These are phyloP conservation scores for Leucosporidium yakuticum DNA, from an alignment of 768 basidiomycete species.

Conservation along the genomic window DNA sequence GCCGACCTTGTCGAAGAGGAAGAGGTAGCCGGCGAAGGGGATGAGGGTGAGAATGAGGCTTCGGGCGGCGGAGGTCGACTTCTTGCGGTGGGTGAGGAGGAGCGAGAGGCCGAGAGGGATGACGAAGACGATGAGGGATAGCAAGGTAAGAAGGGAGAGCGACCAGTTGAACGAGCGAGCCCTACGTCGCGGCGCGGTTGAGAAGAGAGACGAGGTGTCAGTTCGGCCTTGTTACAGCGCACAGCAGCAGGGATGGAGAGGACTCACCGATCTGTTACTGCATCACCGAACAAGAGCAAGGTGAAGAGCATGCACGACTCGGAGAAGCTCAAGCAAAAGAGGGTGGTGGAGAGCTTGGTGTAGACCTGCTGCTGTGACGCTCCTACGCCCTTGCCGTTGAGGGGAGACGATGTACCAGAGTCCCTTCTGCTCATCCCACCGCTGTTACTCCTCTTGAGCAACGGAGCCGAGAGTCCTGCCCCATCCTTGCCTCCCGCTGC, in stretches of 20 bases:
- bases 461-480: too few species aligned
- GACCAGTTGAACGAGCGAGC: constrained; percentile 39
- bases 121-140: constrained; percentile 37
- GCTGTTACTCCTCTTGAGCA: constrained; percentile 1
- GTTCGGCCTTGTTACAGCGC: background rate
- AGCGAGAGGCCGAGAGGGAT: constrained; percentile 38
- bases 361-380: constrained; percentile 9
- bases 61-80: constrained; percentile 18
- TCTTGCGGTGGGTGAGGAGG: constrained; percentile 33
- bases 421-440: background rate
- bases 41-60: constrained; percentile 33
- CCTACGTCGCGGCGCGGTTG: constrained; percentile 6
- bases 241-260: background rate
- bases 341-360: constrained; percentile 20
- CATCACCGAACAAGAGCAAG: constrained; percentile 36
- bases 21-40: constrained; percentile 35
- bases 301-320: constrained; percentile 38
- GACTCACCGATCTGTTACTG: constrained; percentile 31
- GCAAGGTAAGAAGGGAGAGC: constrained; percentile 33
- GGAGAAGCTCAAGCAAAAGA: constrained; percentile 39
- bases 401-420: too few species aligned
- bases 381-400: background rate
- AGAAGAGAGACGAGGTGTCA: background rate
- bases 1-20: constrained; percentile 36
- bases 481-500: background rate